Conservation (phyloP, 1,284 basidiomycete species). For the Dichomitus squalens region DNA sequence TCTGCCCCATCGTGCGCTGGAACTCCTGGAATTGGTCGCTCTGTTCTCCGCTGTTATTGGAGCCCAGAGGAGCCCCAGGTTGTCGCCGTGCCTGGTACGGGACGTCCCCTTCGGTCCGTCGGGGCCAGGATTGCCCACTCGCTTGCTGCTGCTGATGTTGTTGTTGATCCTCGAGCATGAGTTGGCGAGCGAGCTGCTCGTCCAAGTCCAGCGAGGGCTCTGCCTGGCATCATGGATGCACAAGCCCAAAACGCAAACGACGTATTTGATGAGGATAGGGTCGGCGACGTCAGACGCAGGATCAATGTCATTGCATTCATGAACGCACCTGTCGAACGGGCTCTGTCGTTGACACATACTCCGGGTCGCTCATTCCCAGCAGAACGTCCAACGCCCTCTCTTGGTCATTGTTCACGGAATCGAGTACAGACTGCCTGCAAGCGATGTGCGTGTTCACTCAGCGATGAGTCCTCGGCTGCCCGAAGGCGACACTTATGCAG, state of each 20-base stretch:
- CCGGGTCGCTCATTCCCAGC: conserved; percentile 81
- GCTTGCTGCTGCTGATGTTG: conserved; percentile 32
- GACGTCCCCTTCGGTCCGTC: conserved; percentile 21
- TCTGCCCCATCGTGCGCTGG: conserved; percentile 69
- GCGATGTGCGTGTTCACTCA: neutral
- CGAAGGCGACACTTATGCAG: neutral
- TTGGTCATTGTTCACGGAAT: conserved; percentile 65
- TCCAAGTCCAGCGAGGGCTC: conserved; percentile 52
- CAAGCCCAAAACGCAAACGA: neutral
- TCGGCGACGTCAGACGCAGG: neutral
- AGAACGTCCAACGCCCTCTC: conserved; percentile 73
- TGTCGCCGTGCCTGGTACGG: conserved; percentile 28
- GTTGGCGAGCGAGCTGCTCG: conserved; percentile 71
- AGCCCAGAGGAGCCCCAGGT: conserved; percentile 8
- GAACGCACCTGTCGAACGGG: conserved; percentile 27
- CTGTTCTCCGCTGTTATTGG: neutral
- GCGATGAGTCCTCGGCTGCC: neutral
- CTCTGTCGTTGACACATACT: conserved; percentile 48
- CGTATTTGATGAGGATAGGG: neutral
- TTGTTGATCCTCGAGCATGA: conserved; percentile 69
- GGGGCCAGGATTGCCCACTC: conserved; percentile 27
- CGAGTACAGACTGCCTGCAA: conserved; percentile 62
- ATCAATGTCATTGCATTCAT: neutral
- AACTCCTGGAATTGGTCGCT: conserved; percentile 54
- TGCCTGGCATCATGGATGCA: neutral